These are phyloP conservation scores for Blastomyces parvus DNA, from an alignment of 2,329 filamentous ascomycete genomes.

Conservation along the genomic window DNA sequence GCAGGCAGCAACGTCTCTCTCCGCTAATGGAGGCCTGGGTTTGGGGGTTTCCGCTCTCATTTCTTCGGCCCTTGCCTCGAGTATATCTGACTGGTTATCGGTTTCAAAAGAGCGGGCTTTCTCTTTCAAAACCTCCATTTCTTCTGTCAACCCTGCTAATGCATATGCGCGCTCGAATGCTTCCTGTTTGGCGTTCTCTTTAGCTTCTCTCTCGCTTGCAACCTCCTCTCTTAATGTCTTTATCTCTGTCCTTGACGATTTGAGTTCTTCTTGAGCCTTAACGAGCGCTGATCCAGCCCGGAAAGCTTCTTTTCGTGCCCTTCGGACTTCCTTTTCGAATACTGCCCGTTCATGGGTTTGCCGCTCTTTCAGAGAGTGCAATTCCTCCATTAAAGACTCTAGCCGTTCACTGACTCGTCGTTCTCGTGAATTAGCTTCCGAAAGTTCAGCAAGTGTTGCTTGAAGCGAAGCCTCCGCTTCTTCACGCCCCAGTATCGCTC, in stretches of 20 bases:
- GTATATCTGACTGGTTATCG: slow-evolving; percentile 26
- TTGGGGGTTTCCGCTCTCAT: slow-evolving; percentile 13
- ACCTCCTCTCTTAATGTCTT: slow-evolving; percentile 46
- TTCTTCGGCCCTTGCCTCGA: slow-evolving; percentile 28
- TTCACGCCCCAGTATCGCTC: slow-evolving; percentile 38
- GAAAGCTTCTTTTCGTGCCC: slow-evolving; percentile 49
- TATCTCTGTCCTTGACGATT: slow-evolving; percentile 35
- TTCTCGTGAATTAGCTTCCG: slow-evolving; percentile 36
- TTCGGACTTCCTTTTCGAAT: slow-evolving; percentile 50
- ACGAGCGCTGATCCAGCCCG: slow-evolving; percentile 46
- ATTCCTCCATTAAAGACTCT: slow-evolving; percentile 42
- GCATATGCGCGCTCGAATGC: slow-evolving; percentile 41
- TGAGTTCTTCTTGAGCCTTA: slow-evolving; percentile 45
- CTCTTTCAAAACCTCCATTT: slow-evolving; percentile 36
- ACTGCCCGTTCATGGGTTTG: slow-evolving; percentile 39
- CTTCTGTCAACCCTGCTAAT: slow-evolving; percentile 37
- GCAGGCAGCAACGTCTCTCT: slow-evolving; percentile 27
- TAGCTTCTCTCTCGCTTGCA: slow-evolving; percentile 39
- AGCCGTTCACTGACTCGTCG: slow-evolving; percentile 37
- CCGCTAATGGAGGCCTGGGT: slow-evolving; percentile 22
- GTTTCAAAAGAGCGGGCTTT: slow-evolving; percentile 33
- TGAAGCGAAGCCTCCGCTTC: slow-evolving; percentile 36
- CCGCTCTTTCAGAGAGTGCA: slow-evolving; percentile 43
- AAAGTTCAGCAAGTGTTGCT: slow-evolving; percentile 28
- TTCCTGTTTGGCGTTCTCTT: slow-evolving; percentile 39